Evolutionary conservation across 306 rosid species (phyloP).

Genomic region (Pueraria montana): DNA sequence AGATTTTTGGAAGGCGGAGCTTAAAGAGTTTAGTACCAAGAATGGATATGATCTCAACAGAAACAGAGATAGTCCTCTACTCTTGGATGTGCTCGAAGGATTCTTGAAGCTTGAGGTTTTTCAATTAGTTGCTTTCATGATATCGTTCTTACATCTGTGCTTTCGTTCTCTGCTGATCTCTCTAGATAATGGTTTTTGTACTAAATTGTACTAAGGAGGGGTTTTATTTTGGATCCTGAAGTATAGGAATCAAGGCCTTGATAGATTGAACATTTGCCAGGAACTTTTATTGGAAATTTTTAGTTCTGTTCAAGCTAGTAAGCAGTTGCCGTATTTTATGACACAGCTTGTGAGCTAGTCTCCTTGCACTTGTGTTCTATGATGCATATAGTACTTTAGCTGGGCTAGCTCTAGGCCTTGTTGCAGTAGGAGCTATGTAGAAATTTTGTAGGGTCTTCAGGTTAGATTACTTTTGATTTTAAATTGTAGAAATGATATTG

Average conservation of each 20-base stretch:
- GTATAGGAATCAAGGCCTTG: not conserved
- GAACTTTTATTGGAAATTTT: not conserved
- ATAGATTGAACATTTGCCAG: not conserved
- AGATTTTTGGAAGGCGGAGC: conserved; percentile 92
- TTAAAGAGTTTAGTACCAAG: conserved; percentile 91
- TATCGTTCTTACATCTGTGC: not conserved
- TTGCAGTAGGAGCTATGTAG: not conserved
- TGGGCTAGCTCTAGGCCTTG: conserved; percentile 26
- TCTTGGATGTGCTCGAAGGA: conserved; percentile 98
- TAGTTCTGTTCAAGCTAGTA: conserved; percentile 3
- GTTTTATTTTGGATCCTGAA: conserved; percentile 9
- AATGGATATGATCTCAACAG: conserved; percentile 96
- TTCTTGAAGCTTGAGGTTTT: conserved; percentile 97
- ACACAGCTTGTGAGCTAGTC: not conserved
- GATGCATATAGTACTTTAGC: conserved; percentile 20
- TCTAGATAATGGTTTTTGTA: conserved; percentile 10
- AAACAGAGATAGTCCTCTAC: conserved; percentile 95
- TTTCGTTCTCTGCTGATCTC: conserved; percentile 1
- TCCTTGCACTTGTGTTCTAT: not conserved
- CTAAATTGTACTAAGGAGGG: conserved; percentile 27
- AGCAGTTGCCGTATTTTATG: not conserved
- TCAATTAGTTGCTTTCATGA: conserved; percentile 34
- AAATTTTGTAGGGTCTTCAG: not conserved
- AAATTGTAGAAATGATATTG: conserved; percentile 11
- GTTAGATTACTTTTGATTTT: conserved; percentile 16